These are phyloP conservation scores for Fusarium graminum DNA, from an alignment of 2,329 filamentous ascomycete genomes.

Conservation along the genomic window DNA sequence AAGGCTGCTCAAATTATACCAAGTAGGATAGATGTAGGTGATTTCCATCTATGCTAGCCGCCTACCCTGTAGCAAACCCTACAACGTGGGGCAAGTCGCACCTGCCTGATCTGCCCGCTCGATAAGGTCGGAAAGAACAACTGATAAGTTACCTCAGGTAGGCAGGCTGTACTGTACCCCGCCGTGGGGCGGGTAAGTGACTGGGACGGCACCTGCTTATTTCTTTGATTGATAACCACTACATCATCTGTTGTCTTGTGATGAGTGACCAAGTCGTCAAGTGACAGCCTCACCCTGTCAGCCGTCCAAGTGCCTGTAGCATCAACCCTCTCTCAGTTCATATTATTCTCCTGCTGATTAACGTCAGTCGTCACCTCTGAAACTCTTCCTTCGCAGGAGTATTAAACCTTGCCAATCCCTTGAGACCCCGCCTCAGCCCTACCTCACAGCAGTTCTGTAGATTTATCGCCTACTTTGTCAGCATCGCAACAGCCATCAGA, in stretches of 20 bases:
- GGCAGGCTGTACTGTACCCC: conserved; percentile 42
- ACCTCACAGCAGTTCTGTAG: conserved; percentile 2
- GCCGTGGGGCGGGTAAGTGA: conserved; percentile 41
- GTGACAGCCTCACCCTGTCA: conserved; percentile 46
- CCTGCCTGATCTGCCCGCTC: background rate
- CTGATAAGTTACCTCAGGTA: conserved; percentile 17
- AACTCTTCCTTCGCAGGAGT: conserved; percentile 4
- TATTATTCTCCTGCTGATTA: conserved; percentile 4
- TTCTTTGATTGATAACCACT: conserved; percentile 35
- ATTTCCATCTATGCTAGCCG: background rate
- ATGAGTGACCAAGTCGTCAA: conserved; percentile 43
- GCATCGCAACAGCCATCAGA: conserved; percentile 8
- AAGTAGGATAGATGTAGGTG: no score
- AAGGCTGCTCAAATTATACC: background rate
- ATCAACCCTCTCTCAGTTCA: conserved; percentile 3
- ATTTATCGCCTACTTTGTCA: conserved; percentile 6
- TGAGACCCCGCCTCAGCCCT: conserved; percentile 37
- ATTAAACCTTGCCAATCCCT: conserved; percentile 29
- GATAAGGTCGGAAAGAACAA: conserved; percentile 23
- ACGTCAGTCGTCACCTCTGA: conserved; percentile 4
- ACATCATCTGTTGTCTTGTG: conserved; percentile 46
- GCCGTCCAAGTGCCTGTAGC: conserved; percentile 22
- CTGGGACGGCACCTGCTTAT: conserved; percentile 35
- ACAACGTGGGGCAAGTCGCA: background rate
- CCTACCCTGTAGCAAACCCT: conserved; percentile 12